Evolutionary conservation across 2,329 filamentous ascomycete species (phyloP), one percentile per base, ranked within the genome.

Genomic region (Polytolypa hystricis): DNA sequence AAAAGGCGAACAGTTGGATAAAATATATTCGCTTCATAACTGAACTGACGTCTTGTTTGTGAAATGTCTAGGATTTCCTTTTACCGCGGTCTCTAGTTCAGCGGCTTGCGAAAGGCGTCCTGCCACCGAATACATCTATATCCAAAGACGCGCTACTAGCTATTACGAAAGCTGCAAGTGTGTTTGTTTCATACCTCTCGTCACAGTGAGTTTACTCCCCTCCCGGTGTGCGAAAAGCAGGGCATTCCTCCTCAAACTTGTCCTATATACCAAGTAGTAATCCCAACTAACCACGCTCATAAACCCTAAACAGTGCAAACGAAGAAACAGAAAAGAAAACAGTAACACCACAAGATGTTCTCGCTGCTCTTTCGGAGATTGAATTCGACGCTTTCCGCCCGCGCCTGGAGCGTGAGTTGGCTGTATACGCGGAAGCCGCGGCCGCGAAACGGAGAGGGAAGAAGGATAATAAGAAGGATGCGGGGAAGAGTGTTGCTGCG

Each of bases 61-160:
- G 8, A 17, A 6, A 20, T 20, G 9, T 42, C 33, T 41, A 74
- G 71, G 75, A 79, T 46, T 71, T 77, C 43, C 71, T 71, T 38
- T 67, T 80, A 27, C 76, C 76, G 12, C 74, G 74, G 42, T 73
- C 73, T 4, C 69, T 78, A 52, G 70, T 77, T 17, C 66, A 72
- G 37, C 69, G 75, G 17, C 67, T 79, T 14, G 73, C 74, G 9
- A 78, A 78, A 56, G 71, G 74, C 38, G 73, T 77, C 5, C 62
- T 79, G 3, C 75, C 76, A 1, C 65, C 76, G 4, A 79, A 79
- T 53, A 79, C 75, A 11, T 69, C 72, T 32, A 74, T 80, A 27
- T 72, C 77, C 48, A 78, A 77, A 56, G 76, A 80, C 58, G 76
- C 76, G 8, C 58, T 79, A 3, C 58, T 77, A 11, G 76, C 76